A percentile compares a stretch with the other conserved stretches of the same genome.
Conservation (phyloP, 2,329 filamentous ascomycete genomes). For the Cytospora piceae region DNA sequence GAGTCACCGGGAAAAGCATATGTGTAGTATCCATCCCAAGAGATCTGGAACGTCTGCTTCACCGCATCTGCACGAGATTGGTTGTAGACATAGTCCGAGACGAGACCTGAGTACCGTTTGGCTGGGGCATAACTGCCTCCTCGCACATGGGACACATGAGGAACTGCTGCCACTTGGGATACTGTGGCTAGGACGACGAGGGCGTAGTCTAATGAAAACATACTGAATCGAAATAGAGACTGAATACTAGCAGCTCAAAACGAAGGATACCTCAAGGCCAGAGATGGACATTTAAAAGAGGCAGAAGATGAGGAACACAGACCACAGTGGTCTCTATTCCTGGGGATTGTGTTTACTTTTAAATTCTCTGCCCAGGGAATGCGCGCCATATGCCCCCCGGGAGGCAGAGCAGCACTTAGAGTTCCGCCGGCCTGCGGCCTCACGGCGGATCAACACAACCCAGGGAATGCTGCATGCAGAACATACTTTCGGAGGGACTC, state of each 20-base stretch:
- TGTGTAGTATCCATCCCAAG: constrained; percentile 74
- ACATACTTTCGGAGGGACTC: constrained; percentile 2
- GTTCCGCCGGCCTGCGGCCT: too few species aligned
- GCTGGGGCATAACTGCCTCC: neutral
- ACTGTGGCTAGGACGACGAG: constrained; percentile 20
- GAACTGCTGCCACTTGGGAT: constrained; percentile 29
- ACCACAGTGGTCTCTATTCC: neutral
- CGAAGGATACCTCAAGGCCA: constrained; percentile 4
- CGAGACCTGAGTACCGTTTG: constrained; percentile 23
- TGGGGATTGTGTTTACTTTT: constrained; percentile 14
- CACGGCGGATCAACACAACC: too few species aligned
- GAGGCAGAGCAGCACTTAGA: too few species aligned
- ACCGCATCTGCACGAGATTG: constrained; percentile 59
- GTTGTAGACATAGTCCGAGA: constrained; percentile 38
- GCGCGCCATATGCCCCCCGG: too few species aligned
- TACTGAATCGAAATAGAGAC: constrained; percentile 31
- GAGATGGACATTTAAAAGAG: constrained; percentile 7
- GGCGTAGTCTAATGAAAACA: constrained; percentile 22
- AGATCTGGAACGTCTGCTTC: constrained; percentile 69
- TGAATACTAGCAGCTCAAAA: constrained; percentile 7
- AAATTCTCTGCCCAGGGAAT: constrained; percentile 5
- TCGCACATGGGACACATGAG: constrained; percentile 14
- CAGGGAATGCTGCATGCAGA: constrained; percentile 8
- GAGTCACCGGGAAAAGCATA: constrained; percentile 81
- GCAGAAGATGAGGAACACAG: neutral